Evolutionary conservation across 2,329 filamentous ascomycete species (phyloP), one percentile per base, ranked within the genome.

Genomic region (Cordyceps javanica): DNA sequence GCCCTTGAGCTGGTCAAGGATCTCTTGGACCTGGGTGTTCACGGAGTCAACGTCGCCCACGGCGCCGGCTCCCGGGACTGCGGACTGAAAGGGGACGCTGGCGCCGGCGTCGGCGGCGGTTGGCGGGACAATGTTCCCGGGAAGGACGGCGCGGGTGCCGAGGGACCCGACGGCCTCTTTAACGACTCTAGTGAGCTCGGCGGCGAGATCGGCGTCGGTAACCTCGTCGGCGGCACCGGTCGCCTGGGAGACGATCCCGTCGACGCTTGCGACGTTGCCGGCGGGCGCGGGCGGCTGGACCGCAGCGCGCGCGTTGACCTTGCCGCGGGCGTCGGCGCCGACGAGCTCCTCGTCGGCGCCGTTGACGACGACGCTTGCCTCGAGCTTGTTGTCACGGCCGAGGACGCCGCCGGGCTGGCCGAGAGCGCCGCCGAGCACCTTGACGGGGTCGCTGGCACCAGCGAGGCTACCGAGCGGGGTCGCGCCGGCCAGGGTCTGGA

Each of bases 171-270:
- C n/a, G n/a, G n/a, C n/a, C n/a, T n/a, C n/a, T n/a, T n/a, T n/a
- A n/a, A n/a, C n/a, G n/a, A n/a, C n/a, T n/a, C n/a, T n/a, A n/a
- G n/a, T n/a, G n/a, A n/a, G n/a, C 2, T 48, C n/a, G 45, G 10
- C 14, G 13, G 28, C 19, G 7, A 13, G 10, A 23, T 30, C 7
- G 23, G 21, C 45, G 26, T 32, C 25, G 26, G 10, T 19, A 34
- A 13, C 45, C 30, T 14, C 26, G 25, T 48, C 14, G 14, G 2
- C 34, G 16, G 25, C 16, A 5, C 2, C 23, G 25, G 11, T n/a
- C n/a, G n/a, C n/a, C n/a, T n/a, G n/a, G n/a, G n/a, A n/a, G n/a
- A 0, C 32, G 16, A 16, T 2, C 5, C 14, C 6, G 16, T 13
- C 21, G 34, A 14, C 8, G 3, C 28, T 19, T 21, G 34, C 32